Conservation (phyloP, 1,139 yeast genomes). For the Debaryomycetaceae sp. region DNA sequence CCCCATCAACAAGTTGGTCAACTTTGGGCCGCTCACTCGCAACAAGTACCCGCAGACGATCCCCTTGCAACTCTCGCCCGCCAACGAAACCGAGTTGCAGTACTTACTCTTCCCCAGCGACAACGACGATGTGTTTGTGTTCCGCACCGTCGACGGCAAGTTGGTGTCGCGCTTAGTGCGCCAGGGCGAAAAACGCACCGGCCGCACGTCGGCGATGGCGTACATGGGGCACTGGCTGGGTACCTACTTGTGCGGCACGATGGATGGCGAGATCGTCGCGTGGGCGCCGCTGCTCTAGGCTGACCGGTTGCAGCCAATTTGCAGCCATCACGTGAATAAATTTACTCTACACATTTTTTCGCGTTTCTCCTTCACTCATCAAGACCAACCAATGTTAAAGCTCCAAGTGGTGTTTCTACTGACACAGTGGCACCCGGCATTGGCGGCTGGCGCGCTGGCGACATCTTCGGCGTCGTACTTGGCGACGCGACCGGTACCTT, state of each 20-base stretch:
- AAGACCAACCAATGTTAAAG: conserved; percentile 8
- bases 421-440: conserved; percentile 3
- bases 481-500: conserved; percentile 4
- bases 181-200: conserved; percentile 25
- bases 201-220: conserved; percentile 49
- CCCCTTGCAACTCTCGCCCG: conserved; percentile 42
- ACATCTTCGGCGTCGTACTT: conserved; percentile 6
- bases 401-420: conserved; percentile 9
- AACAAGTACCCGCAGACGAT: conserved; percentile 53
- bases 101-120: conserved; percentile 72
- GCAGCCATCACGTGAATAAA: no score
- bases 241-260: conserved; percentile 49
- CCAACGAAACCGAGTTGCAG: conserved; percentile 47
- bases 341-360: no score
- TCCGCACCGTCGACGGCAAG: conserved; percentile 60
- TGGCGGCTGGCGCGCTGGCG: conserved; percentile 2
- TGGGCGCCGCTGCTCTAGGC: no score
- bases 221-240: conserved; percentile 42
- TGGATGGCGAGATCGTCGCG: conserved; percentile 51
- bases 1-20: conserved; percentile 57
- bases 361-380: no score
- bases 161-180: conserved; percentile 48
- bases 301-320: no score
- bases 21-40: conserved; percentile 75
- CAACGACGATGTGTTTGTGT: conserved; percentile 70